phyloP scores from a whole-genome alignment of 805 yeast species.

The Sporopachydermia quercuum region DNA sequence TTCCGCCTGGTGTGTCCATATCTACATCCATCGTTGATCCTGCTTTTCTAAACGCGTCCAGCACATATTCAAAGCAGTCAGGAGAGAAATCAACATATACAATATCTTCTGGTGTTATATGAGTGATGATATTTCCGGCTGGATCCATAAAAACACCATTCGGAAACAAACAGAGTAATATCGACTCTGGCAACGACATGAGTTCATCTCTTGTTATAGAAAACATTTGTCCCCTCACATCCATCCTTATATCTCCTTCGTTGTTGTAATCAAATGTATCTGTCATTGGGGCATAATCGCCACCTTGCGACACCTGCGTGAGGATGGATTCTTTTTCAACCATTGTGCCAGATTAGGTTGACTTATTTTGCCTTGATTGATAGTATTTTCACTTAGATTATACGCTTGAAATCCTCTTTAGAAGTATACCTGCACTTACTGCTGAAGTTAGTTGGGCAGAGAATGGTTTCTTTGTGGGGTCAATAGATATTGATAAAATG shows the following conservation, averaged over 20 bases:
- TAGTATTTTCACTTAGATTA: no score
- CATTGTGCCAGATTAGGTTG: not conserved
- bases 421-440: no score
- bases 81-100: constrained; percentile 83
- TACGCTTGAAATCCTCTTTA: no score
- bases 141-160: constrained; percentile 77
- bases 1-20: constrained; percentile 3
- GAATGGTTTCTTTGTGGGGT: no score
- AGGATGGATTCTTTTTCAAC: constrained; percentile 3
- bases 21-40: constrained; percentile 33
- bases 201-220: constrained; percentile 76
- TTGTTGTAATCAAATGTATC: constrained; percentile 24
- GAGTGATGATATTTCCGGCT: constrained; percentile 63
- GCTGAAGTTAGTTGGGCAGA: no score
- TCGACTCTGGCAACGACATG: constrained; percentile 83
- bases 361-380: no score
- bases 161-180: constrained; percentile 75
- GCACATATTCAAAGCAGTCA: constrained; percentile 69
- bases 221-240: constrained; percentile 61
- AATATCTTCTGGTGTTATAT: constrained; percentile 63
- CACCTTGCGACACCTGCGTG: constrained; percentile 5
- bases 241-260: constrained; percentile 54
- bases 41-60: constrained; percentile 56
- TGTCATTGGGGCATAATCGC: constrained; percentile 9
- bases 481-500: no score